Conservation (phyloP, 352 stramenopile species). For the Pythium vanterpoolii region DNA sequence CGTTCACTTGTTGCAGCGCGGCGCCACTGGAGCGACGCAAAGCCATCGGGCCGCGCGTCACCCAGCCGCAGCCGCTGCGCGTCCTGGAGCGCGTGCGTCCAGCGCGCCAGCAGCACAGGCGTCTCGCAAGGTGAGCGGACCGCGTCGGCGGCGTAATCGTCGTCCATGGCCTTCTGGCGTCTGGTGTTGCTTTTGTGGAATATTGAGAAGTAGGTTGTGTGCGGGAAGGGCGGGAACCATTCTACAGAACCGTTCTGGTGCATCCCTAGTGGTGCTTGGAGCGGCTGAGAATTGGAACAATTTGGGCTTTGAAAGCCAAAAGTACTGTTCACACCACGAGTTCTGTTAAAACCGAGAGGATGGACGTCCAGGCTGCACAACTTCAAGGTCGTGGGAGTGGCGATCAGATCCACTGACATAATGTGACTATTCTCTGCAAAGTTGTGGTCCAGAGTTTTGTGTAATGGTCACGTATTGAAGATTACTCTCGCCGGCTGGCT, state of each 20-base stretch:
- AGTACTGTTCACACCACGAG: not conserved
- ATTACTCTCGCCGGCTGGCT: no score
- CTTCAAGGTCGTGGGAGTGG: conserved; percentile 14
- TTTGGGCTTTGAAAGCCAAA: conserved; percentile 2
- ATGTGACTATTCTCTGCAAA: no score
- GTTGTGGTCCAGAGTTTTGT: no score
- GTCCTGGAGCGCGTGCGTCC: conserved; percentile 5
- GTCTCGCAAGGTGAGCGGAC: conserved; percentile 4
- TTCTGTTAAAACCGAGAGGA: conserved; percentile 11
- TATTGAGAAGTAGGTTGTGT: not conserved
- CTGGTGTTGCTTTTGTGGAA: not conserved
- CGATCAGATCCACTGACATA: not conserved
- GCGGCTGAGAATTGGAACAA: not conserved
- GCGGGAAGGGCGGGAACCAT: not conserved
- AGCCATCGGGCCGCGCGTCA: conserved; percentile 11
- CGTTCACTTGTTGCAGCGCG: conserved; percentile 1
- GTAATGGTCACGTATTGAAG: no score
- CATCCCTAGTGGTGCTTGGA: conserved; percentile 4
- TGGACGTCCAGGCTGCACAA: conserved; percentile 2
- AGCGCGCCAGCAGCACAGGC: conserved; percentile 11
- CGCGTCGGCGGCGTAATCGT: not conserved
- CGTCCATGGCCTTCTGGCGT: not conserved
- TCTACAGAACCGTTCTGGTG: conserved; percentile 6
- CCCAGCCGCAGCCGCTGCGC: conserved; percentile 4
- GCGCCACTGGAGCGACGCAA: conserved; percentile 18